phyloP scores from a whole-genome alignment of 1,284 basidiomycete genomes.

The Marasmius fiardii region DNA sequence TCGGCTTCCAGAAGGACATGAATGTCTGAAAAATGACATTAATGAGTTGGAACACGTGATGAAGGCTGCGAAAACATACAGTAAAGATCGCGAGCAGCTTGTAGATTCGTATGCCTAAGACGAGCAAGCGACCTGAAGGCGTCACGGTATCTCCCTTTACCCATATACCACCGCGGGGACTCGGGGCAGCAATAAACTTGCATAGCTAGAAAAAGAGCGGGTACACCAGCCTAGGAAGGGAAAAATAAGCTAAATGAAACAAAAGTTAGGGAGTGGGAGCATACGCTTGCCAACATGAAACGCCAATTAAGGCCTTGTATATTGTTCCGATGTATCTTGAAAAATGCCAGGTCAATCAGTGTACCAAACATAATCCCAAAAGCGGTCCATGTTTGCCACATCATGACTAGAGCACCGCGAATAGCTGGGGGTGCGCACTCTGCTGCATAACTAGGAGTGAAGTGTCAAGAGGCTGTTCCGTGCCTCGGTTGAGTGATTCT shows the following conservation, averaged over 20 bases:
- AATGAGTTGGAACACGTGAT: conserved; percentile 50
- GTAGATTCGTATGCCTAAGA: conserved; percentile 61
- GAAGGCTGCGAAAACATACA: conserved; percentile 58
- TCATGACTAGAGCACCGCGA: conserved; percentile 78
- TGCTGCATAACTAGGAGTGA: conserved; percentile 9
- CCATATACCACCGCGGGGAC: conserved; percentile 54
- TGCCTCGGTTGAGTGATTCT: not conserved
- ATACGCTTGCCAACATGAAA: conserved; percentile 57
- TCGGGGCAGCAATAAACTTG: conserved; percentile 52
- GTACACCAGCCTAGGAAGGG: conserved; percentile 22
- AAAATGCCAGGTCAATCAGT: conserved; percentile 53
- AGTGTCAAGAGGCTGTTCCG: not conserved
- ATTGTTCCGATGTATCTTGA: conserved; percentile 41
- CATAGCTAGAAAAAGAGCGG: conserved; percentile 45
- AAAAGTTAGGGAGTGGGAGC: conserved; percentile 12
- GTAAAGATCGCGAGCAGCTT: conserved; percentile 58
- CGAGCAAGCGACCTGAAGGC: conserved; percentile 58
- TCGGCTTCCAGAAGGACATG: not conserved
- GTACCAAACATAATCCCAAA: conserved; percentile 72
- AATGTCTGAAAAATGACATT: conserved; percentile 19
- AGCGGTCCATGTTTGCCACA: conserved; percentile 75
- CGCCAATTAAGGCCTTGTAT: conserved; percentile 63
- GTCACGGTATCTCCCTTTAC: conserved; percentile 52
- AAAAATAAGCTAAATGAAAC: not conserved
- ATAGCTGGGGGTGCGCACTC: conserved; percentile 70